Conservation (phyloP, 495 filamentous ascomycete genomes). For the Rhypophila decipiens region DNA sequence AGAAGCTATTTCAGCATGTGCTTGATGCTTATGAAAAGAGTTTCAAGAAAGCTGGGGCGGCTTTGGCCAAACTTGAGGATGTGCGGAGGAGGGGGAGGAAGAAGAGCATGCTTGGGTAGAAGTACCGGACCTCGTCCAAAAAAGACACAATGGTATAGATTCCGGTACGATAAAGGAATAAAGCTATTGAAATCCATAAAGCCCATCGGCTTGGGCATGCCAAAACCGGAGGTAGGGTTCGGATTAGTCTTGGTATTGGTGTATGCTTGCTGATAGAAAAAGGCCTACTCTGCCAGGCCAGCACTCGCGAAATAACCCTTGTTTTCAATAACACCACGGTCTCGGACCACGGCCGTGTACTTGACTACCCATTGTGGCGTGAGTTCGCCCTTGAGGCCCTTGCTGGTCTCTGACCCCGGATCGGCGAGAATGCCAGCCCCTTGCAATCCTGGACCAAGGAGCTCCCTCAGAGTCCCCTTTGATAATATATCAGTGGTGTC, state of each 20-base stretch:
- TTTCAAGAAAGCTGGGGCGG: conserved; percentile 45
- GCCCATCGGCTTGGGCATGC: neutral
- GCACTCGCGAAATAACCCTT: conserved; percentile 94
- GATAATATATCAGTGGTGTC: conserved; percentile 91
- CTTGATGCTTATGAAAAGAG: conserved; percentile 48
- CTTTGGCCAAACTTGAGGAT: conserved; percentile 73
- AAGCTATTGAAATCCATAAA: neutral
- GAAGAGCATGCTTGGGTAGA: conserved; percentile 87
- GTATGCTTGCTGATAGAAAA: too few relatives aligned
- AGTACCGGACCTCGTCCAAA: neutral
- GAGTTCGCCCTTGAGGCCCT: conserved; percentile 65
- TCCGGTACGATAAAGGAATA: neutral
- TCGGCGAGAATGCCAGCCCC: conserved; percentile 63
- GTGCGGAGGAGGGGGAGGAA: conserved; percentile 95
- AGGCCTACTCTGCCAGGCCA: conserved; percentile 53
- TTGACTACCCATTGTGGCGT: conserved; percentile 92
- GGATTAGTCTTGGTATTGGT: neutral
- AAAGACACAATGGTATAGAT: conserved; percentile 5
- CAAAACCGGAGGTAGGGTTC: too few relatives aligned
- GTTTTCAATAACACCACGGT: conserved; percentile 96
- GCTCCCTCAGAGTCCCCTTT: conserved; percentile 70
- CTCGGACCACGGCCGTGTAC: conserved; percentile 94
- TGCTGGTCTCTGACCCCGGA: conserved; percentile 31
- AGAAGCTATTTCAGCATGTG: conserved; percentile 60
- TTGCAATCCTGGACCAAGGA: conserved; percentile 61